phyloP scores from a whole-genome alignment of 495 filamentous ascomycete species.

The Podospora anserina region DNA sequence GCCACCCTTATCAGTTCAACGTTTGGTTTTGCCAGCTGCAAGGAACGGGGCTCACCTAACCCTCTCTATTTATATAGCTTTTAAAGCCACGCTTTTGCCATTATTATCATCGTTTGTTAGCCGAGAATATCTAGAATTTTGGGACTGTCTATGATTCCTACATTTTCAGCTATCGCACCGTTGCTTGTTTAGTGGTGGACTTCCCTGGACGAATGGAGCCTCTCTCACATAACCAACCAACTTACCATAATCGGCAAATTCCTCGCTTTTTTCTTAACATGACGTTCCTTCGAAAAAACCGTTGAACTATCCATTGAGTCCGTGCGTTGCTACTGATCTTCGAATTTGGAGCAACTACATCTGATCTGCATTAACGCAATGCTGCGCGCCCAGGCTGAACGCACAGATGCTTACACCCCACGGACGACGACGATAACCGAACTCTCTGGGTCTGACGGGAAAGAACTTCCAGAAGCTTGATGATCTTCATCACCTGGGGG shows the following conservation, averaged over 20 bases:
- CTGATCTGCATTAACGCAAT: not conserved
- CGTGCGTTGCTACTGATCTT: conserved; percentile 7
- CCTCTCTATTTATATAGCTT: not conserved
- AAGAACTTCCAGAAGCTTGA: conserved; percentile 7
- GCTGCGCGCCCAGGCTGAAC: not conserved
- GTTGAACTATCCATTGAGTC: not conserved
- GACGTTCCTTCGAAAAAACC: not conserved
- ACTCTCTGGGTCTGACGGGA: not conserved
- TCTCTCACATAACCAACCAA: not conserved
- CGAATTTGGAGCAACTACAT: not conserved
- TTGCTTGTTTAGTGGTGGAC: no score
- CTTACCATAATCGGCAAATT: not conserved
- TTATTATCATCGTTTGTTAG: not conserved
- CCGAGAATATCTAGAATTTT: not conserved
- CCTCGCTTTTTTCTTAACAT: not conserved
- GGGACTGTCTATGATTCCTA: not conserved
- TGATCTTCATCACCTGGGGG: not conserved
- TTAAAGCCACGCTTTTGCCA: not conserved
- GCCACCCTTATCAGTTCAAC: not conserved
- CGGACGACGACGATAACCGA: not conserved
- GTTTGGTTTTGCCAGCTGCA: not conserved
- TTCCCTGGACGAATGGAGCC: not conserved
- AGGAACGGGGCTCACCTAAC: not conserved
- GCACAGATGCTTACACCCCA: not conserved
- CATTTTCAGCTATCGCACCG: not conserved